Evolutionary conservation across 768 basidiomycete genomes (phyloP).

Genomic region (Boletus pseudopeckii): DNA sequence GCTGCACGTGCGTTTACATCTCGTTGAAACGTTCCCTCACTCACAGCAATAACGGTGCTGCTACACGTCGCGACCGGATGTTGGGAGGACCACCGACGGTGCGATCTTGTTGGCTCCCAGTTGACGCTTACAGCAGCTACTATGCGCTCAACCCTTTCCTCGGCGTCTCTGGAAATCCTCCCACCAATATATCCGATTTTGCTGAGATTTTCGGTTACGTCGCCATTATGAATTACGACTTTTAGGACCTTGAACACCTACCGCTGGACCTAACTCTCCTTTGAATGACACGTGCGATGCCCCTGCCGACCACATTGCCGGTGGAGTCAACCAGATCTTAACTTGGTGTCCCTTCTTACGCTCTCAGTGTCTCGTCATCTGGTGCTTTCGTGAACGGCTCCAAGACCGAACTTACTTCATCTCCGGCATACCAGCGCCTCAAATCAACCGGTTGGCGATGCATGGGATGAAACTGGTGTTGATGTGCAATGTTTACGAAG

Average conservation of each 20-base stretch:
- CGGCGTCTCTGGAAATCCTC: slow-evolving; percentile 49
- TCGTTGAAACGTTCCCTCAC: neutral
- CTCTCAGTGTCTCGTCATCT: slow-evolving; percentile 44
- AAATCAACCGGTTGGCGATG: slow-evolving; percentile 51
- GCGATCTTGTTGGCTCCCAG: slow-evolving; percentile 47
- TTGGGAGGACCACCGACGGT: slow-evolving; percentile 10
- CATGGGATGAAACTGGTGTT: slow-evolving; percentile 47
- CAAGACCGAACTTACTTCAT: slow-evolving; percentile 37
- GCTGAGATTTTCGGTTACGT: slow-evolving; percentile 60
- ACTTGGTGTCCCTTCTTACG: slow-evolving; percentile 80
- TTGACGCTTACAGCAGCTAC: slow-evolving; percentile 67
- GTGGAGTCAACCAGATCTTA: slow-evolving; percentile 38
- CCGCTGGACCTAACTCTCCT: slow-evolving; percentile 71
- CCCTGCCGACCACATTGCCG: slow-evolving; percentile 49
- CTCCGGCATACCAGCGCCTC: slow-evolving; percentile 46
- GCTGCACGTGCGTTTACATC: slow-evolving; percentile 16
- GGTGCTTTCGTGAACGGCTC: slow-evolving; percentile 27
- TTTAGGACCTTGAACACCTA: slow-evolving; percentile 35
- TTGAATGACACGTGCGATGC: slow-evolving; percentile 71
- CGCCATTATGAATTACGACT: slow-evolving; percentile 62
- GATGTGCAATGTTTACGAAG: slow-evolving; percentile 52
- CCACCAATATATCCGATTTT: slow-evolving; percentile 63
- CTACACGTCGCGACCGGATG: slow-evolving; percentile 1
- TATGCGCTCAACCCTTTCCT: slow-evolving; percentile 57
- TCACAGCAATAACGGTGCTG: slow-evolving; percentile 41